These are phyloP conservation scores for Candida odintsovae DNA, from an alignment of 805 yeast species.

Conservation along the genomic window DNA sequence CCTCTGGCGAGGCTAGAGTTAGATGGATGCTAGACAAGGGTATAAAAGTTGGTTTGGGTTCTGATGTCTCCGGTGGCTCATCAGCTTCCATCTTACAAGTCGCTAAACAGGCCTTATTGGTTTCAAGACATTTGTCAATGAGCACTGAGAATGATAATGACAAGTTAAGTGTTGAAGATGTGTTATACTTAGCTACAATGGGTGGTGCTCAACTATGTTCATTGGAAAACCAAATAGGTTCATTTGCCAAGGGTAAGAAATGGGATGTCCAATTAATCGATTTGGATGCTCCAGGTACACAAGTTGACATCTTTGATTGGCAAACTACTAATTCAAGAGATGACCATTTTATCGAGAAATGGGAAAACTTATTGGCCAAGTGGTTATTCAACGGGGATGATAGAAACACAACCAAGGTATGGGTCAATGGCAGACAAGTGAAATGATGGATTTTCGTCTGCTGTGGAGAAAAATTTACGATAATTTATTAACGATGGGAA, in stretches of 20 bases:
- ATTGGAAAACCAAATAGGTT: slow-evolving; percentile 53
- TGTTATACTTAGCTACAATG: slow-evolving; percentile 71
- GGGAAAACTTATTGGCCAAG: slow-evolving; percentile 62
- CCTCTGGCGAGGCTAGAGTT: slow-evolving; percentile 87
- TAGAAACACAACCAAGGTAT: slow-evolving; percentile 73
- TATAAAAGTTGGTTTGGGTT: slow-evolving; percentile 75
- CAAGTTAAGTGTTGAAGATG: slow-evolving; percentile 63
- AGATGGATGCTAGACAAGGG: slow-evolving; percentile 58
- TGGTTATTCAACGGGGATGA: slow-evolving; percentile 97
- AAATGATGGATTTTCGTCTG: slow-evolving; percentile 4
- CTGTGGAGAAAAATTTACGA: not conserved
- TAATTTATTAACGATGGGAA: not conserved
- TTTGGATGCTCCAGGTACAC: slow-evolving; percentile 45
- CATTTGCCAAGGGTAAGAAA: slow-evolving; percentile 68
- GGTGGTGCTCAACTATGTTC: slow-evolving; percentile 85
- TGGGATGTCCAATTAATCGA: slow-evolving; percentile 84
- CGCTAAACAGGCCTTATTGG: slow-evolving; percentile 66
- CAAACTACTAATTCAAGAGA: slow-evolving; percentile 36
- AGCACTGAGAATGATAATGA: slow-evolving; percentile 37
- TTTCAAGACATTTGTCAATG: slow-evolving; percentile 68
- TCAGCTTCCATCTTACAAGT: slow-evolving; percentile 57
- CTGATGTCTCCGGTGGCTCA: slow-evolving; percentile 77
- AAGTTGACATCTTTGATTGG: slow-evolving; percentile 73
- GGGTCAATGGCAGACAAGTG: slow-evolving; percentile 74
- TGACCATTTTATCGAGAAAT: slow-evolving; percentile 32